phyloP scores from a whole-genome alignment of 345 rosid genomes.

The Aethionema arabicum region DNA sequence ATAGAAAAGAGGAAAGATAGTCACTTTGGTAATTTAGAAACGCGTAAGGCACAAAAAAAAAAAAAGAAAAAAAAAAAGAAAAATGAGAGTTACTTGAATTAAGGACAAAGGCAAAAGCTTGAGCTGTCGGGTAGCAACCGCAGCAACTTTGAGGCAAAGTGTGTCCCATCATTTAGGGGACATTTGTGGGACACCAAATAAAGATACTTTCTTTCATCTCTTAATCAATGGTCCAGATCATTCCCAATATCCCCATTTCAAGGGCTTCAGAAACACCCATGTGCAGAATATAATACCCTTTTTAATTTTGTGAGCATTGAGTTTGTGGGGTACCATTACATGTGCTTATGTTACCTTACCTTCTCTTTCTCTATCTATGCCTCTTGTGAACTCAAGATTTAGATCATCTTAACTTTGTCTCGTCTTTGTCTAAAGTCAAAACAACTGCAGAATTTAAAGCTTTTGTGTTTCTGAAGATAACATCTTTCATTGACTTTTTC shows the following conservation, averaged over 20 bases:
- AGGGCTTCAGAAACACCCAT: slow-evolving; percentile 43
- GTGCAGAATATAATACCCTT: slow-evolving; percentile 25
- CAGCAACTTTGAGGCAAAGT: slow-evolving; percentile 67
- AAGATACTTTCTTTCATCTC: slow-evolving; percentile 28
- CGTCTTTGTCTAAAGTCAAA: slow-evolving; percentile 26
- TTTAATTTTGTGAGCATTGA: slow-evolving; percentile 24
- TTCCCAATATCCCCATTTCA: slow-evolving; percentile 41
- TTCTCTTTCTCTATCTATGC: slow-evolving; percentile 20
- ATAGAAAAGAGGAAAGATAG: slow-evolving; percentile 5
- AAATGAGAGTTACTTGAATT: slow-evolving; percentile 18
- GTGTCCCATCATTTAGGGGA: slow-evolving; percentile 59
- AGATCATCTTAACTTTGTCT: slow-evolving; percentile 17
- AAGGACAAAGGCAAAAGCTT: slow-evolving; percentile 69
- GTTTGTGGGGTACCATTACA: slow-evolving; percentile 49
- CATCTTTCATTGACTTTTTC: slow-evolving; percentile 1
- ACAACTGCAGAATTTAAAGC: slow-evolving; percentile 1
- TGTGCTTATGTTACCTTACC: slow-evolving; percentile 32
- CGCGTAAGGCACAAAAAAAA: no score
- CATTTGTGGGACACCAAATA: slow-evolving; percentile 69
- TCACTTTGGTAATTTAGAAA: not conserved
- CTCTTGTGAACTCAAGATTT: slow-evolving; percentile 30
- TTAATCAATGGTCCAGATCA: slow-evolving; percentile 46
- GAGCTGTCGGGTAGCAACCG: slow-evolving; percentile 72
- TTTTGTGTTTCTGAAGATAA: not conserved
- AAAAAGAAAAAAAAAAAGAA: not conserved